Percentiles rank a stretch among this genome's conserved stretches.
Evolutionary conservation across 2,329 filamentous ascomycete genomes (phyloP).

Genomic region (Cadophora sp.): DNA sequence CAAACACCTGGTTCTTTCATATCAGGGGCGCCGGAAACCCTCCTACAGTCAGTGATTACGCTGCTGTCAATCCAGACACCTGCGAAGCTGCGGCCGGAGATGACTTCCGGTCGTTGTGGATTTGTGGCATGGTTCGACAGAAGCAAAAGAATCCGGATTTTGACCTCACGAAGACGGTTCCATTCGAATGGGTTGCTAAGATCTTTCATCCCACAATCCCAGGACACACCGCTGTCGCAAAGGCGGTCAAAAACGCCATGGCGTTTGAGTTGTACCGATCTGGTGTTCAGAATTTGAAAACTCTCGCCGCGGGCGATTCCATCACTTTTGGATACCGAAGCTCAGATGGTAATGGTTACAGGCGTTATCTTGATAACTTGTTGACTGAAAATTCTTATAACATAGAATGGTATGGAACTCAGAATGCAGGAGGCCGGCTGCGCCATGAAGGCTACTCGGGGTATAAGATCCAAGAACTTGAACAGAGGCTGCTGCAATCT

Average conservation of each 20-base stretch:
- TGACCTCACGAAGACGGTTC: not conserved
- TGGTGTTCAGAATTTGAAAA: no score
- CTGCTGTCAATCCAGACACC: not conserved
- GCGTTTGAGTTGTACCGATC: no score
- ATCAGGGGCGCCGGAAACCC: not conserved
- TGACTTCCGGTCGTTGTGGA: not conserved
- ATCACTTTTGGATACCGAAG: no score
- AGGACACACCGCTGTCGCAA: no score
- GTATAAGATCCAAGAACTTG: slow-evolving; percentile 37
- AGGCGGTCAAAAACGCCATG: no score
- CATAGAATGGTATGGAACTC: not conserved
- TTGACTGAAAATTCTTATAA: no score
- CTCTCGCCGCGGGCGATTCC: no score
- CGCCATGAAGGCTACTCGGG: slow-evolving; percentile 42
- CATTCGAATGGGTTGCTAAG: not conserved
- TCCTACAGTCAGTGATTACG: not conserved
- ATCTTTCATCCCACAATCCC: no score
- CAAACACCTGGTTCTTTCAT: not conserved
- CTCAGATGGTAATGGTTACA: no score
- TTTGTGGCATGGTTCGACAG: not conserved
- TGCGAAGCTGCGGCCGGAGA: not conserved
- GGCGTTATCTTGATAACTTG: no score
- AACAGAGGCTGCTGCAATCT: slow-evolving; percentile 15
- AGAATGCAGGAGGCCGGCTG: not conserved
- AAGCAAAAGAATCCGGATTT: not conserved